A percentile compares a stretch with the other conserved stretches of the same genome.
Conservation (phyloP, 2,329 filamentous ascomycete species). For the Ophiostoma himal-ulmi region DNA sequence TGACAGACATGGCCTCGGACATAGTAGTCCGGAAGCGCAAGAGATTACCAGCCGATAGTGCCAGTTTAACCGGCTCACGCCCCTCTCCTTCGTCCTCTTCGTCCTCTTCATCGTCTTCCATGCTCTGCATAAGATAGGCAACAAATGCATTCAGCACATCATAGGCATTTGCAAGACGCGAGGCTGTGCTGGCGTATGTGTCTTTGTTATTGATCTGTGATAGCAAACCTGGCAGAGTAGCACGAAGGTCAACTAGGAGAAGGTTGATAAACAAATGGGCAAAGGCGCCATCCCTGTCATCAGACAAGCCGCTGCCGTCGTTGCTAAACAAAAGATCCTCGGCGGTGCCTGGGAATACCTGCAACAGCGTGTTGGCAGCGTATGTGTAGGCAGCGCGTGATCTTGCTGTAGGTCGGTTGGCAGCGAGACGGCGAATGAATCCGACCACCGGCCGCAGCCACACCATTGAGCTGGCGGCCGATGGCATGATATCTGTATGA, state of each 20-base stretch:
- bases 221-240: constrained; percentile 56
- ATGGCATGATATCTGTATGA: constrained; percentile 31
- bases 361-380: constrained; percentile 52
- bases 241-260: constrained; percentile 60
- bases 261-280: constrained; percentile 59
- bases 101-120: constrained; percentile 49
- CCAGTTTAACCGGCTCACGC: constrained; percentile 18
- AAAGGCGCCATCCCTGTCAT: constrained; percentile 44
- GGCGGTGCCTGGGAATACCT: constrained; percentile 45
- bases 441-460: constrained; percentile 48
- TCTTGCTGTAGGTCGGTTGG: constrained; percentile 48
- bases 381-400: constrained; percentile 56
- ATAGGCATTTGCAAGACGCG: constrained; percentile 54
- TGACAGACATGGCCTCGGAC: constrained; percentile 57
- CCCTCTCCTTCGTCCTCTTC: constrained; percentile 6
- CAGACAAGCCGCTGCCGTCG: constrained; percentile 23
- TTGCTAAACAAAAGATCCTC: constrained; percentile 50
- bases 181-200: constrained; percentile 46
- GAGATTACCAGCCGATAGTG: constrained; percentile 50
- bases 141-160: constrained; percentile 58
- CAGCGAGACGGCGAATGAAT: constrained; percentile 50
- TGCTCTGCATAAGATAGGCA: constrained; percentile 49
- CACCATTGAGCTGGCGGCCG: constrained; percentile 37
- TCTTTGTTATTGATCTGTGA: constrained; percentile 49
- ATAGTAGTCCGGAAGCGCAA: constrained; percentile 56